Evolutionary conservation across 2,329 filamentous ascomycete species (phyloP).

Genomic region (Xylariales sp.): DNA sequence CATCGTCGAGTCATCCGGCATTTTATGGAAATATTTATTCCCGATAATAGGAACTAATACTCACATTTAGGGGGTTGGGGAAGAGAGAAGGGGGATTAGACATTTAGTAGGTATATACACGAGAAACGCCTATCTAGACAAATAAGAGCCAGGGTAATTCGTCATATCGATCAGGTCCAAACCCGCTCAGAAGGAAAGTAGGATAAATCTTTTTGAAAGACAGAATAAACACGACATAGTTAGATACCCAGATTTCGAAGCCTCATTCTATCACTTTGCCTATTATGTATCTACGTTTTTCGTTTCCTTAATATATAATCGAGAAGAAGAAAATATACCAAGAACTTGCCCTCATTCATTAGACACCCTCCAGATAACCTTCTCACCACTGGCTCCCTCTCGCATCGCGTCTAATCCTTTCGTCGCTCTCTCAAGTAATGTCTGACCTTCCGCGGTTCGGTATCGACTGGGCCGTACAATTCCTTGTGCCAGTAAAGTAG

Average conservation of each 20-base stretch:
- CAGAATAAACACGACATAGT: background rate
- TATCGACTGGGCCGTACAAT: slow-evolving; percentile 56
- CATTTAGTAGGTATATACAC: background rate
- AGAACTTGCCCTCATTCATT: slow-evolving; percentile 29
- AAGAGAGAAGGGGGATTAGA: background rate
- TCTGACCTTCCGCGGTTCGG: slow-evolving; percentile 55
- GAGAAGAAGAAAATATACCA: background rate
- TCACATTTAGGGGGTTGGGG: background rate
- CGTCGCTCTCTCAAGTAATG: slow-evolving; percentile 54
- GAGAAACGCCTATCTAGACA: background rate
- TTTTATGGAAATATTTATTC: slow-evolving; percentile 22
- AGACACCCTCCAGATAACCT: slow-evolving; percentile 53
- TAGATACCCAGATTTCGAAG: background rate
- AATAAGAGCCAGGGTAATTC: background rate
- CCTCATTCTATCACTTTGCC: background rate
- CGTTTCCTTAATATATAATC: background rate
- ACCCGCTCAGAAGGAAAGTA: too few relatives aligned
- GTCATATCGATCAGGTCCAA: too few relatives aligned
- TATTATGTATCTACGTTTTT: background rate
- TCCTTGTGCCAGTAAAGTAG: slow-evolving; percentile 56
- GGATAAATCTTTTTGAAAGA: too few relatives aligned
- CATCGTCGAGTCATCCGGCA: slow-evolving; percentile 35
- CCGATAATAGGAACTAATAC: slow-evolving; percentile 14
- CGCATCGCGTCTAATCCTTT: slow-evolving; percentile 53
- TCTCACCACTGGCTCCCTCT: slow-evolving; percentile 56